phyloP scores from a whole-genome alignment of 495 filamentous ascomycete genomes.

The Podospora pseudopauciseta region DNA sequence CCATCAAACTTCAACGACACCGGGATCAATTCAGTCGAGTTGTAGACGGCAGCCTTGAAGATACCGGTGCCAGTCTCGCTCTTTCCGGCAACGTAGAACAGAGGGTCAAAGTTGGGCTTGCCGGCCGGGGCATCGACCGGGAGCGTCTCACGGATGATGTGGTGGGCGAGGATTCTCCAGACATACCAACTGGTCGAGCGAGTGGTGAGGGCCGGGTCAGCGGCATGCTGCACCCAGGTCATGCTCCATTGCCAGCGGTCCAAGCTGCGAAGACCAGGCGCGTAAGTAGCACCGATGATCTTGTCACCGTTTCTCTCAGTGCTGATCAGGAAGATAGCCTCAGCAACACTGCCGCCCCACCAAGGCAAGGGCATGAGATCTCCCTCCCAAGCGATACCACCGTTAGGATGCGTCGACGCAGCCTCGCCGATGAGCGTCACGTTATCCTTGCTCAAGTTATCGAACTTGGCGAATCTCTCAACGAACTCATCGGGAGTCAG shows the following conservation, averaged over 20 bases:
- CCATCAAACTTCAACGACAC: conserved; percentile 56
- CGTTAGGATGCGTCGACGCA: conserved; percentile 51
- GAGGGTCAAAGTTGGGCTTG: conserved; percentile 43
- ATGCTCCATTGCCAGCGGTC: conserved; percentile 45
- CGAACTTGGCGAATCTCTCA: conserved; percentile 45
- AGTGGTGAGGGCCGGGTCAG: conserved; percentile 51
- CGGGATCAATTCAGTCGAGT: conserved; percentile 48
- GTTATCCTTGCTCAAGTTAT: conserved; percentile 31
- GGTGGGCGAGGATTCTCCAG: conserved; percentile 48
- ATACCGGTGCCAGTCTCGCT: conserved; percentile 37
- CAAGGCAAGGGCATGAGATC: conserved; percentile 36
- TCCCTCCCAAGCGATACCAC: conserved; percentile 46
- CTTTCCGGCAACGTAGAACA: conserved; percentile 56
- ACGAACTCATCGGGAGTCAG: conserved; percentile 34
- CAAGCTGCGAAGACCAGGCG: conserved; percentile 40
- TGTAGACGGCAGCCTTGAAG: conserved; percentile 66
- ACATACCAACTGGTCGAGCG: conserved; percentile 42
- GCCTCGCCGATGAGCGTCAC: conserved; percentile 47
- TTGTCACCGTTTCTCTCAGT: conserved; percentile 63
- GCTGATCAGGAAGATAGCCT: conserved; percentile 65
- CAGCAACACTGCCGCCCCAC: conserved; percentile 59
- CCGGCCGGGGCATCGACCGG: conserved; percentile 43
- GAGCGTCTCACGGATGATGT: conserved; percentile 55
- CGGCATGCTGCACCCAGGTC: conserved; percentile 50
- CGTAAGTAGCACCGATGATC: conserved; percentile 40